Evolutionary conservation across 192 early-diverging fungal species (phyloP), one percentile per base, ranked within the genome.

Genomic region (Entomortierella lignicola): DNA sequence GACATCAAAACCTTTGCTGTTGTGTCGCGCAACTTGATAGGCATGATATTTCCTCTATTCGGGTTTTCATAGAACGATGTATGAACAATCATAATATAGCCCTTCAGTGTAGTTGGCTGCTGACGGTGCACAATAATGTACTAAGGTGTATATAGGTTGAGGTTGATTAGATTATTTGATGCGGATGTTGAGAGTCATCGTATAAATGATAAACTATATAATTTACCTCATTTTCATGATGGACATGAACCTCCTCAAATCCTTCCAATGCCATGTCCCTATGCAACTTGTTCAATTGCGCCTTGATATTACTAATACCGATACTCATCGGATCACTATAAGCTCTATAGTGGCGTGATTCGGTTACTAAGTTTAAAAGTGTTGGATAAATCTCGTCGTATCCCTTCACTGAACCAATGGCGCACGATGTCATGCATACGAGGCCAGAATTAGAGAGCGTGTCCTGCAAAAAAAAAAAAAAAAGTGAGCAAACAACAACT

Each of bases 311-410:
- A n/a, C 82, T 82, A 52, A 94, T 85, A 6, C 93, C 93, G 1
- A 85, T 75, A 17, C 59, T 64, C 52, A 85, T 70, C 8, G 84
- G 82, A 27, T 85, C 83, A 6, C 91, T 88, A 0, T 94, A 83
- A 1, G 87, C 60, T 1, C 85, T 82, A 65, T 99, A 99, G 21
- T 77, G 89, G 13, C 96, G 89, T 7, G 82, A 89, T 77, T 99
- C 98, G 15, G 88, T 90, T 0, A 98, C 97, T 21, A 99, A 84
- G 67, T 99, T 91, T 44, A 99, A 82, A 18, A 95, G 77, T 55
- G 91, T 68, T 6, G 98, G 97, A 34, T 96, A 94, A 23, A 99
- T 66, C 81, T 97, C 97, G 70, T 99, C 98, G 71, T 96, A 99
- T 2, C 98, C 98, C 68, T 96, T 96, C n/a, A 95, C 96, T 66